These are phyloP conservation scores for Podosphaera fusca DNA, from an alignment of 2,329 filamentous ascomycete genomes.

Conservation along the genomic window DNA sequence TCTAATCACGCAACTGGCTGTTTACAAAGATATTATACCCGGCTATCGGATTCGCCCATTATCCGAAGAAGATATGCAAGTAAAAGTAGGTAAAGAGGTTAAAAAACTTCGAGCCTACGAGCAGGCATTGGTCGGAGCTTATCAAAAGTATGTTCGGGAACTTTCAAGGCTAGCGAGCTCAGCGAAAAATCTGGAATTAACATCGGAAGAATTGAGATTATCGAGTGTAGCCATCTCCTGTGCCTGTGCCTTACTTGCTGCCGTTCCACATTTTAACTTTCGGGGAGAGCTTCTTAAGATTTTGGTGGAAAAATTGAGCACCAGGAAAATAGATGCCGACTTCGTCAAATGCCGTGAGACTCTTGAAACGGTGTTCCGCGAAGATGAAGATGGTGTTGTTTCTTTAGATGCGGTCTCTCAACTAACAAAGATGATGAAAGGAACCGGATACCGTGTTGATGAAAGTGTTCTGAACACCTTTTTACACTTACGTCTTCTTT, in stretches of 20 bases:
- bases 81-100: constrained; percentile 82
- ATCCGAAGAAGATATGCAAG: constrained; percentile 47
- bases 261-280: constrained; percentile 95
- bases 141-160: constrained; percentile 63
- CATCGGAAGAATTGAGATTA: constrained; percentile 25
- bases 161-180: constrained; percentile 44
- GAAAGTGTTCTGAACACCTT: constrained; percentile 80
- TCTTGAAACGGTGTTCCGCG: constrained; percentile 57
- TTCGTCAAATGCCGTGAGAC: constrained; percentile 58
- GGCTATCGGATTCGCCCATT: constrained; percentile 82
- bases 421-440: constrained; percentile 87
- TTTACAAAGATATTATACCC: constrained; percentile 91
- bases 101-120: constrained; percentile 64
- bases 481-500: constrained; percentile 65
- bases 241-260: constrained; percentile 54
- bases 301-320: constrained; percentile 60
- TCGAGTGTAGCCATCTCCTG: constrained; percentile 64
- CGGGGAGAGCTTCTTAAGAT: constrained; percentile 72
- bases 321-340: constrained; percentile 45
- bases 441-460: constrained; percentile 57
- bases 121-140: constrained; percentile 63
- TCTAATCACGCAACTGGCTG: constrained; percentile 62
- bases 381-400: constrained; percentile 75
- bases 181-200: constrained; percentile 19
- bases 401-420: constrained; percentile 70